phyloP scores from a whole-genome alignment of 805 yeast species.

The Candida oleophila region DNA sequence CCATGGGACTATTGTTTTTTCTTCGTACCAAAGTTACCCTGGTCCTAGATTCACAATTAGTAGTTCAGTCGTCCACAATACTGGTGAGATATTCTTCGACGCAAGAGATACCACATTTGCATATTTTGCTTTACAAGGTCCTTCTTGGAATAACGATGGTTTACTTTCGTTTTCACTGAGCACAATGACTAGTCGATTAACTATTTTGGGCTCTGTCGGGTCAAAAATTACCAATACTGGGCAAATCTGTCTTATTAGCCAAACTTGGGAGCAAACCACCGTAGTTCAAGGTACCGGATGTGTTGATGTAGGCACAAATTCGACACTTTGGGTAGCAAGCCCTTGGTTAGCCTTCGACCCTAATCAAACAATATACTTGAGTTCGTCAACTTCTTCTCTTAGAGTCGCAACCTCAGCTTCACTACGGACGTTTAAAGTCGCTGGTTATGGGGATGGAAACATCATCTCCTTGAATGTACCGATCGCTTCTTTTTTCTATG shows the following conservation, averaged over 20 bases:
- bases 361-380: constrained; percentile 12
- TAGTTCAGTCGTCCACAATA: constrained; percentile 15
- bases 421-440: constrained; percentile 18
- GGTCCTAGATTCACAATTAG: constrained; percentile 17
- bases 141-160: constrained; percentile 16
- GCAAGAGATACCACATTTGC: not conserved
- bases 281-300: constrained; percentile 27
- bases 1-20: constrained; percentile 21
- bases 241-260: constrained; percentile 24
- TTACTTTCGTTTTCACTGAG: constrained; percentile 12
- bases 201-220: constrained; percentile 9
- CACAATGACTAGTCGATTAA: constrained; percentile 10
- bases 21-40: constrained; percentile 16
- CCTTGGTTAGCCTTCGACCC: constrained; percentile 13
- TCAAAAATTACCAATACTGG: constrained; percentile 18
- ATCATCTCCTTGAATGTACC: constrained; percentile 2
- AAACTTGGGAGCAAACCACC: constrained; percentile 20
- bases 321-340: constrained; percentile 11
- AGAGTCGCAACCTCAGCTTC: constrained; percentile 13
- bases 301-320: constrained; percentile 16
- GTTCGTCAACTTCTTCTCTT: constrained; percentile 7
- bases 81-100: constrained; percentile 15
- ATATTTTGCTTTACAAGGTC: constrained; percentile 9
- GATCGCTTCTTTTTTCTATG: not conserved
- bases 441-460: constrained; percentile 21